Percentiles rank a stretch among this genome's conserved stretches.
phyloP scores from a whole-genome alignment of 768 basidiomycete species.

The Leucocoprinus sp. region DNA sequence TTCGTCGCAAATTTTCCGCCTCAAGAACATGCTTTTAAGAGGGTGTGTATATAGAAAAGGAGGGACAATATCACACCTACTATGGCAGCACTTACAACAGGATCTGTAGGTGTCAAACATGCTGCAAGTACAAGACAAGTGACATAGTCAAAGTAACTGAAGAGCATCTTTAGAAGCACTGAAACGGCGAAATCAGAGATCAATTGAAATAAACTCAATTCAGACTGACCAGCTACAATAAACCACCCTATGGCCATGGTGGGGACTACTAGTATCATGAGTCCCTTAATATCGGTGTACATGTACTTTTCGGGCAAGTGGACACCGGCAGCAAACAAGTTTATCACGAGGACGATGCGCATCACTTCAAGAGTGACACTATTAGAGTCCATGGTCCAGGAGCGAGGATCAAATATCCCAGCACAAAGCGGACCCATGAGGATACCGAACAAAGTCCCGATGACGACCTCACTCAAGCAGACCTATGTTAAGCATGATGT shows the following conservation, averaged over 20 bases:
- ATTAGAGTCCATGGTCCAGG: slow-evolving; percentile 50
- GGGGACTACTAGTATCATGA: slow-evolving; percentile 64
- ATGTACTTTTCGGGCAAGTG: slow-evolving; percentile 87
- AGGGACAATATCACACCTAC: slow-evolving; percentile 34
- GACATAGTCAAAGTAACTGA: slow-evolving; percentile 64
- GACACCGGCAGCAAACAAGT: slow-evolving; percentile 92
- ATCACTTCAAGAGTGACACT: slow-evolving; percentile 76
- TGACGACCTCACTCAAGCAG: slow-evolving; percentile 90
- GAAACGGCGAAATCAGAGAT: not conserved
- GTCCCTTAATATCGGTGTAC: slow-evolving; percentile 64
- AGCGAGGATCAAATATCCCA: slow-evolving; percentile 66
- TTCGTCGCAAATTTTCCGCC: slow-evolving; percentile 64
- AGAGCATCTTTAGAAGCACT: slow-evolving; percentile 63
- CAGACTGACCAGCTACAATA: slow-evolving; percentile 49
- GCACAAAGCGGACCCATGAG: slow-evolving; percentile 67
- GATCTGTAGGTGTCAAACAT: slow-evolving; percentile 90
- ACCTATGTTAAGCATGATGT: slow-evolving; percentile 30
- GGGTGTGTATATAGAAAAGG: not conserved
- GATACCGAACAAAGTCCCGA: slow-evolving; percentile 68
- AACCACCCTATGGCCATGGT: slow-evolving; percentile 87
- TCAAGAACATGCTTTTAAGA: slow-evolving; percentile 16
- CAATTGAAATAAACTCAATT: slow-evolving; percentile 12
- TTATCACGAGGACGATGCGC: slow-evolving; percentile 82
- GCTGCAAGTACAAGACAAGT: slow-evolving; percentile 83
- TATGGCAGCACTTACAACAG: slow-evolving; percentile 82